phyloP scores from a whole-genome alignment of 2,329 filamentous ascomycete species.

The Macrophomina pseudophaseolina region DNA sequence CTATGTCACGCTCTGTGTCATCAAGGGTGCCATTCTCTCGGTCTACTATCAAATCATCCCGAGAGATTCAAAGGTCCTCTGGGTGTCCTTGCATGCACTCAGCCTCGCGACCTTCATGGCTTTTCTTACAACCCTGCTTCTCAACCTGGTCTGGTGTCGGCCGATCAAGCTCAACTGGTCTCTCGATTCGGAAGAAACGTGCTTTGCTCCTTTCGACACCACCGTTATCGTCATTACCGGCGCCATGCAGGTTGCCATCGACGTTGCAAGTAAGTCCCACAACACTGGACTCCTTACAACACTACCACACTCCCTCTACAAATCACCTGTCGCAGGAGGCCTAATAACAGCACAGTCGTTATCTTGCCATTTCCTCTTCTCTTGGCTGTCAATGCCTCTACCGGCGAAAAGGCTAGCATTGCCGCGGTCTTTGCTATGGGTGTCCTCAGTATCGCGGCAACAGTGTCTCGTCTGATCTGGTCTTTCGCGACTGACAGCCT shows the following conservation, averaged over 20 bases:
- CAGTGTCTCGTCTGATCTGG: not conserved
- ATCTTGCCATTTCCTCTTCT: not conserved
- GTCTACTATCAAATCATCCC: constrained; percentile 12
- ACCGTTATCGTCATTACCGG: not conserved
- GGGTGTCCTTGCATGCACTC: not conserved
- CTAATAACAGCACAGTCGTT: not conserved
- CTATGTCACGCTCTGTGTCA: not conserved
- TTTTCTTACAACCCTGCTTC: not conserved
- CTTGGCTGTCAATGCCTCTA: not conserved
- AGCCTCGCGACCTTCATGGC: not conserved
- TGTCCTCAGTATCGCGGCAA: constrained; percentile 3
- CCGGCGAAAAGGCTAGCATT: constrained; percentile 4
- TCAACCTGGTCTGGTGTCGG: constrained; percentile 7
- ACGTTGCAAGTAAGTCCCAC: not conserved
- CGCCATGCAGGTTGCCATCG: not conserved
- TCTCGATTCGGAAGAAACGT: not conserved
- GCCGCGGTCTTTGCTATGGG: constrained; percentile 7
- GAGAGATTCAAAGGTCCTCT: not conserved
- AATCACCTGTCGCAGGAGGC: not conserved
- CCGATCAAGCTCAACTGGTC: constrained; percentile 8
- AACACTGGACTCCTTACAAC: not conserved
- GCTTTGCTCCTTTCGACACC: constrained; percentile 1
- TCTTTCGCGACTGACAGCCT: constrained; percentile 1
- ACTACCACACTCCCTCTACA: not conserved
- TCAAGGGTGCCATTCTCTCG: constrained; percentile 1